These are phyloP conservation scores for Vicia sativa DNA, from an alignment of 306 rosid species.

Conservation along the genomic window DNA sequence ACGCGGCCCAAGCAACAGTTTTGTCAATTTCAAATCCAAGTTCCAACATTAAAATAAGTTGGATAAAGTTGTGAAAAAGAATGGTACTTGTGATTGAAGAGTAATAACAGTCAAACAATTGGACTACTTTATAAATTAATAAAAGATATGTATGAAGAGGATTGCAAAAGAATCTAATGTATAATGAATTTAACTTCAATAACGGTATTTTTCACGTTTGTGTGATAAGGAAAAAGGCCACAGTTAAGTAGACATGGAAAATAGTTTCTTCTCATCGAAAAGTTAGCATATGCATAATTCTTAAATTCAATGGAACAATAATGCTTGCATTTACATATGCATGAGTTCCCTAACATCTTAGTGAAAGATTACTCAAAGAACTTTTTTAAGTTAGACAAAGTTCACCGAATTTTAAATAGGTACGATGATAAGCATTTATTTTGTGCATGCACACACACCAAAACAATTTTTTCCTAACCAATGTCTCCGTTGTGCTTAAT, in stretches of 20 bases:
- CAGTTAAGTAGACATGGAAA: not conserved
- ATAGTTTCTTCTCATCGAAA: slow-evolving; percentile 10
- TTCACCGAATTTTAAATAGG: not conserved
- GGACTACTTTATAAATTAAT: slow-evolving; percentile 7
- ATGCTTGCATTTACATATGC: slow-evolving; percentile 10
- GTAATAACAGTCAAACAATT: slow-evolving; percentile 18
- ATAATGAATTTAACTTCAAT: not conserved
- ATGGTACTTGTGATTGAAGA: not conserved
- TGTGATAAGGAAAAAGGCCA: not conserved
- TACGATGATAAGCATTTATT: not conserved
- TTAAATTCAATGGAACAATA: not conserved
- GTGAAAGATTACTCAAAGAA: not conserved
- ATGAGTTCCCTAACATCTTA: slow-evolving; percentile 8
- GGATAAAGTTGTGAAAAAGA: slow-evolving; percentile 14
- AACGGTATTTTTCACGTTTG: no score
- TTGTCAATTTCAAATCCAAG: slow-evolving; percentile 21
- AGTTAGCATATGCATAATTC: slow-evolving; percentile 3
- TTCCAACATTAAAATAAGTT: slow-evolving; percentile 8
- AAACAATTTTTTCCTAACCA: not conserved
- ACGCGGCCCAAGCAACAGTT: slow-evolving; percentile 17
- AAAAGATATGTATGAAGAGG: not conserved
- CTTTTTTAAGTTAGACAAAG: not conserved
- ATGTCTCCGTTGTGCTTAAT: not conserved
- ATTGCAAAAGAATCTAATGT: slow-evolving; percentile 8
- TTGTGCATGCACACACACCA: slow-evolving; percentile 2